Conservation (phyloP, 1,139 yeast genomes). For the Yarrowia galli region DNA sequence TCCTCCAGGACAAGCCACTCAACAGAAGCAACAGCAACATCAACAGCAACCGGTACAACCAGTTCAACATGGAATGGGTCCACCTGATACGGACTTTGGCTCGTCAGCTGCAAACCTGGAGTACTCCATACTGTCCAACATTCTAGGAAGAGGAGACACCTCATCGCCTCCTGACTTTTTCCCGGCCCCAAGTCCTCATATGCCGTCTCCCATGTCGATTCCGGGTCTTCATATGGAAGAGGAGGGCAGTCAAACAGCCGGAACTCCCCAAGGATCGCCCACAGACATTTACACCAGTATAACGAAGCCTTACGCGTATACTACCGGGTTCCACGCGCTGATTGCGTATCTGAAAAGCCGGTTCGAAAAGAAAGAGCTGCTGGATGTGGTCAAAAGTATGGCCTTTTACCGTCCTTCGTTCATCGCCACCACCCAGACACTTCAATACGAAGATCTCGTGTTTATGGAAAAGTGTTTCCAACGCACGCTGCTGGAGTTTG, state of each 20-base stretch:
- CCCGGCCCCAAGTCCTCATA: conserved; percentile 17
- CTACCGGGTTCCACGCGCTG: conserved; percentile 87
- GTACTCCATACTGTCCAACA: conserved; percentile 76
- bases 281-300: conserved; percentile 77
- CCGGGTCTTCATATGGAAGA: conserved; percentile 41
- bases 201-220: conserved; percentile 38
- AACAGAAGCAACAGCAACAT: neutral
- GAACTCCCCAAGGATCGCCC: conserved; percentile 44
- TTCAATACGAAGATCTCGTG: conserved; percentile 87
- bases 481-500: conserved; percentile 86
- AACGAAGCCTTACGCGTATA: conserved; percentile 79
- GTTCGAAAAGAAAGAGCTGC: conserved; percentile 72
- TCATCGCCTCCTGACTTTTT: conserved; percentile 16
- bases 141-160: conserved; percentile 51
- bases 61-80: conserved; percentile 8
- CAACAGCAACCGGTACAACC: neutral
- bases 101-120: conserved; percentile 83
- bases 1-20: conserved; percentile 20
- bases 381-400: conserved; percentile 86
- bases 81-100: conserved; percentile 53
- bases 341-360: conserved; percentile 75
- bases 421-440: conserved; percentile 87
- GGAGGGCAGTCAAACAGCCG: conserved; percentile 39
- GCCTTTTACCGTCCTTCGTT: conserved; percentile 90
- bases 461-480: conserved; percentile 98